These are phyloP conservation scores for Annulohypoxylon maeteangense DNA, from an alignment of 495 filamentous ascomycete genomes.

Conservation along the genomic window DNA sequence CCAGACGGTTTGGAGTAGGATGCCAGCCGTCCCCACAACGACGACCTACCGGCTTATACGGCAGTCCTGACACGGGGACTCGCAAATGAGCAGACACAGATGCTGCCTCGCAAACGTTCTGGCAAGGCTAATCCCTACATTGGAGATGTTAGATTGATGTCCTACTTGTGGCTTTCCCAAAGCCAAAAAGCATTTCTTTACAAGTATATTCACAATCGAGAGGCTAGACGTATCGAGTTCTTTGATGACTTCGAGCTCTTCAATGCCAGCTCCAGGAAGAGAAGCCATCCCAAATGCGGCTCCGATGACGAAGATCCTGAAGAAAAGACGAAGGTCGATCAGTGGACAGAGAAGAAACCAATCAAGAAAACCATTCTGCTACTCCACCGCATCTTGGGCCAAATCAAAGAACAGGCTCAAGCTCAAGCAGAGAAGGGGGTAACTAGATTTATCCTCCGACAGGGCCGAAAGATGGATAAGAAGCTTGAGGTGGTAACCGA, in stretches of 20 bases:
- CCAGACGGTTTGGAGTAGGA: conserved; percentile 1
- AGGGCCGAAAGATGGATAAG: not conserved
- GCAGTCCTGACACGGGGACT: not conserved
- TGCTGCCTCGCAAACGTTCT: not conserved
- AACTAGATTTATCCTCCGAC: not conserved
- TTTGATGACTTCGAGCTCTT: not conserved
- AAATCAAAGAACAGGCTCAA: not conserved
- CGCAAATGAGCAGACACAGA: too few relatives aligned
- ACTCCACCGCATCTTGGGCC: not conserved
- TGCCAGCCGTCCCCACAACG: not conserved
- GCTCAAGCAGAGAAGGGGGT: not conserved
- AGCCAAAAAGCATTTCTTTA: conserved; percentile 1
- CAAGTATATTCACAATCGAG: not conserved
- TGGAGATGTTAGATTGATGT: not conserved
- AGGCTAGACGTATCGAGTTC: not conserved
- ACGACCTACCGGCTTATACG: not conserved
- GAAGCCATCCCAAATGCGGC: not conserved
- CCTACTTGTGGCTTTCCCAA: not conserved
- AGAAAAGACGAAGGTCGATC: not conserved
- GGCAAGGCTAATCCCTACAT: too few relatives aligned
- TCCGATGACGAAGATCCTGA: not conserved
- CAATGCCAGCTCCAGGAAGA: not conserved
- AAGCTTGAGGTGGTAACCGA: not conserved
- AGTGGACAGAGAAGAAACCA: not conserved
- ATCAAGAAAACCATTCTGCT: not conserved